Conservation (phyloP, 352 stramenopile genomes). For the Peronospora destructor region DNA sequence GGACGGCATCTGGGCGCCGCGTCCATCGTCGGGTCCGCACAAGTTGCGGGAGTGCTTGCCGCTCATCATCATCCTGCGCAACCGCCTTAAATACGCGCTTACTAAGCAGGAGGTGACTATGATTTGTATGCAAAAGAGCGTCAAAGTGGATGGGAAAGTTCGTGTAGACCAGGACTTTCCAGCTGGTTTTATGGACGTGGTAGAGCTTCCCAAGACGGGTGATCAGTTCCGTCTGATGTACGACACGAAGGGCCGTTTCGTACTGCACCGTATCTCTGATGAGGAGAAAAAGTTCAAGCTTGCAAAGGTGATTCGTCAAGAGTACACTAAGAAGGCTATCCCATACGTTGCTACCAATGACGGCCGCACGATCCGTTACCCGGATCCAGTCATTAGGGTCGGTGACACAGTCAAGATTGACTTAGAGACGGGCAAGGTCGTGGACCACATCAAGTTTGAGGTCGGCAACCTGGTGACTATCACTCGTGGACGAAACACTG, state of each 20-base stretch:
- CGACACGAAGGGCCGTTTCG: constrained; percentile 98
- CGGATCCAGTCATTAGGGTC: constrained; percentile 96
- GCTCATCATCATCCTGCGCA: constrained; percentile 96
- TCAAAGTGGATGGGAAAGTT: constrained; percentile 97
- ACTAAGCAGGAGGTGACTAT: constrained; percentile 97
- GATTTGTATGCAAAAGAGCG: constrained; percentile 99
- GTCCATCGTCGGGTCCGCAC: constrained; percentile 94
- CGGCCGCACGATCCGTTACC: constrained; percentile 98
- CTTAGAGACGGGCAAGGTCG: constrained; percentile 96
- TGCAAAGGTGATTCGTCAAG: constrained; percentile 93
- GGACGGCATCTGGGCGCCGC: constrained; percentile 89
- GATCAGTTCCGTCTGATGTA: constrained; percentile 97
- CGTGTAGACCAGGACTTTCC: constrained; percentile 98
- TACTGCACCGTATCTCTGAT: constrained; percentile 93
- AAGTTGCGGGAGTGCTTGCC: constrained; percentile 98
- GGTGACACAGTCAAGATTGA: constrained; percentile 99
- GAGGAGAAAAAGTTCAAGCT: constrained; percentile 99
- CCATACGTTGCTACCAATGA: constrained; percentile 98
- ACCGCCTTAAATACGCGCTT: constrained; percentile 99
- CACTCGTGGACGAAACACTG: constrained; percentile 94
- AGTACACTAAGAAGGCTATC: constrained; percentile 95
- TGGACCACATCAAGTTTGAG: constrained; percentile 98
- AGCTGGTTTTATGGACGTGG: constrained; percentile 99
- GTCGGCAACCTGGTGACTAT: constrained; percentile 96
- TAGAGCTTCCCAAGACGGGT: constrained; percentile 94